Base-by-base conservation (phyloP, 805 yeast genomes). In the Ogataea populi-albae region DNA sequence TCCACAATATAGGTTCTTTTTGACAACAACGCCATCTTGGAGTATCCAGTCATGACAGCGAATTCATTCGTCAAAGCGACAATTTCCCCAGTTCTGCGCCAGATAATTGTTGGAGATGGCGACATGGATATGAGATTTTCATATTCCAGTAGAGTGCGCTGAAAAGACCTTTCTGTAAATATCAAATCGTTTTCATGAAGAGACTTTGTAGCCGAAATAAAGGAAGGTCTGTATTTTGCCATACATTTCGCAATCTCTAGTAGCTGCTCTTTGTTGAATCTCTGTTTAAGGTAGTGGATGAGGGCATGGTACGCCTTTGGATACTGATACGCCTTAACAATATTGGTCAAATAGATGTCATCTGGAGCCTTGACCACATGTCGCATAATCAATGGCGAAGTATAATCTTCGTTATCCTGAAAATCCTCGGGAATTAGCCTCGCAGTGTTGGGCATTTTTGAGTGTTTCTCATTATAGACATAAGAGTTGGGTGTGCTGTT, bases 21-120 rank as follows among this genome's bases (percentile, higher is more conserved):
- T 5, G 79, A 66, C 2, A 83, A 52, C 7, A 84, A 59, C 27
- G 79, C 78, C 40, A 72, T 68, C 44, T 73, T 64, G 8, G 75
- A 68, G 56, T 79, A 77, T 1, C 86, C 85, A 5, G 89, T 74
- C 43, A 86, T 62, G 3, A 79, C 74, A 20, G 83, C 74, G 51
- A 86, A 75, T 49, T 85, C 93, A 44, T 80, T 78, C 4, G 88
- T 81, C 7, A 83, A 75, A 6, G 85, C 85, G 8, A 84, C 88
- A 26, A 86, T 79, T 54, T 86, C 94, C 7, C 94, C 94, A 0
- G 94, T 82, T 26, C 95, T 65, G 49, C 95, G 68, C 95, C 95
- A 86, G 45, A 85, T 80, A 12, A 84, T 78, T 3, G 91, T 81
- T 1, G 95, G 95, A 1, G 86, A 76, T 8, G 88, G 81, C 14